phyloP scores from a whole-genome alignment of 2,329 filamentous ascomycete genomes.

The Colletotrichum tamarilloi region DNA sequence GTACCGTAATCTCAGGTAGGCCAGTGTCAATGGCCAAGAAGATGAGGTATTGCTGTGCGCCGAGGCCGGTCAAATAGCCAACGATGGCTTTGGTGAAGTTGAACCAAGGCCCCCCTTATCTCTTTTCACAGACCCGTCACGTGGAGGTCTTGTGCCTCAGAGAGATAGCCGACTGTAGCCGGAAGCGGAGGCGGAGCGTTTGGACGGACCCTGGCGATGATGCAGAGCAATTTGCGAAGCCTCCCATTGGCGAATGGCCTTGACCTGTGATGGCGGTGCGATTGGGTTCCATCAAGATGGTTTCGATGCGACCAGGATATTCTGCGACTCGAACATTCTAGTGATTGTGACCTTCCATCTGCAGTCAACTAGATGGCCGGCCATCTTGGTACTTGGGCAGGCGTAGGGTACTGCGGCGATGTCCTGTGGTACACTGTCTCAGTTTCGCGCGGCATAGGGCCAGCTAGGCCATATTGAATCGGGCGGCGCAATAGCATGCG shows the following conservation, averaged over 20 bases:
- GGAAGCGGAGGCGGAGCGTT: constrained; percentile 12
- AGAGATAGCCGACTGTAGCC: constrained; percentile 8
- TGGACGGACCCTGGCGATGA: constrained; percentile 2
- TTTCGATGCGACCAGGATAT: background rate
- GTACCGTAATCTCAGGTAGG: background rate
- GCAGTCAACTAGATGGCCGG: background rate
- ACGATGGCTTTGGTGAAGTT: background rate
- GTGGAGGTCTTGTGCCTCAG: constrained; percentile 1
- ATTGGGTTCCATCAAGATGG: background rate
- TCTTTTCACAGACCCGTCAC: constrained; percentile 14
- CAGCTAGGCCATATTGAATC: background rate
- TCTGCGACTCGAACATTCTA: background rate
- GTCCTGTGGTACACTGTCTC: background rate
- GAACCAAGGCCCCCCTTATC: background rate
- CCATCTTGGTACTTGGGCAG: too few relatives aligned
- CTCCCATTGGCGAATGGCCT: constrained; percentile 1
- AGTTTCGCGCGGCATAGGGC: background rate
- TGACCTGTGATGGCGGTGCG: background rate
- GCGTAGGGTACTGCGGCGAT: background rate
- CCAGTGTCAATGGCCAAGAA: background rate
- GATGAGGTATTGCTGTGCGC: background rate
- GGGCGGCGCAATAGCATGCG: background rate
- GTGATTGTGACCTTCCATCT: background rate
- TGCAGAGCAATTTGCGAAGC: background rate
- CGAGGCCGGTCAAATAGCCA: background rate